Conservation (phyloP, 1,284 basidiomycete species). For the Porodaedalea pini region DNA sequence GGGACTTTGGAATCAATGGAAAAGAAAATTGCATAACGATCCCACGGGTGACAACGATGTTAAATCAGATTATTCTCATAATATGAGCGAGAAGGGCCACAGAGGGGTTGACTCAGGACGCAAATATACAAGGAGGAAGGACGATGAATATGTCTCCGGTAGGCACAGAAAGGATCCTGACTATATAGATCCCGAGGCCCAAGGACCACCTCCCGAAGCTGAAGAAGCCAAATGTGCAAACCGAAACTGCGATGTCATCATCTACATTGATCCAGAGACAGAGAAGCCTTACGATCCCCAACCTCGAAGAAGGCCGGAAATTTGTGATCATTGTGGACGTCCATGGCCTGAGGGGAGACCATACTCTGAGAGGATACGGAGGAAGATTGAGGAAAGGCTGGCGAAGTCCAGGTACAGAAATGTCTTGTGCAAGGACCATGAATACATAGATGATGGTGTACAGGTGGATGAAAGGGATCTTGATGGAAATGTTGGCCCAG, state of each 20-base stretch:
- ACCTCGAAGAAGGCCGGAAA: background rate
- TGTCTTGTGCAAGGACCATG: background rate
- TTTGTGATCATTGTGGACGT: background rate
- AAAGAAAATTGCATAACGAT: too few species aligned
- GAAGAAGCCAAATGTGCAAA: background rate
- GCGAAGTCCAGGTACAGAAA: background rate
- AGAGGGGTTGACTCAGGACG: too few species aligned
- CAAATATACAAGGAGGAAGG: too few species aligned
- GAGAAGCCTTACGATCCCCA: background rate
- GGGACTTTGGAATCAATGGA: too few species aligned
- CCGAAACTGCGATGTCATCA: background rate
- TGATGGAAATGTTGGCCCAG: background rate
- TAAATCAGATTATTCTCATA: too few species aligned
- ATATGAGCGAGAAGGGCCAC: too few species aligned
- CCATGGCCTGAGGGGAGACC: background rate
- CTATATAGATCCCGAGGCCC: background rate
- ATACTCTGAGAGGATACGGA: background rate
- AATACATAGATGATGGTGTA: background rate
- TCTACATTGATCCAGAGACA: slow-evolving; percentile 2
- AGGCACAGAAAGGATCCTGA: background rate
- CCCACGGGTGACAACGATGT: too few species aligned
- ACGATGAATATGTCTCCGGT: too few species aligned
- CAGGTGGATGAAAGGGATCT: background rate
- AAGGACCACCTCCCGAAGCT: background rate
- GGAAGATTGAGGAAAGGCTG: background rate